phyloP scores from a whole-genome alignment of 345 rosid species.

The Adansonia digitata region DNA sequence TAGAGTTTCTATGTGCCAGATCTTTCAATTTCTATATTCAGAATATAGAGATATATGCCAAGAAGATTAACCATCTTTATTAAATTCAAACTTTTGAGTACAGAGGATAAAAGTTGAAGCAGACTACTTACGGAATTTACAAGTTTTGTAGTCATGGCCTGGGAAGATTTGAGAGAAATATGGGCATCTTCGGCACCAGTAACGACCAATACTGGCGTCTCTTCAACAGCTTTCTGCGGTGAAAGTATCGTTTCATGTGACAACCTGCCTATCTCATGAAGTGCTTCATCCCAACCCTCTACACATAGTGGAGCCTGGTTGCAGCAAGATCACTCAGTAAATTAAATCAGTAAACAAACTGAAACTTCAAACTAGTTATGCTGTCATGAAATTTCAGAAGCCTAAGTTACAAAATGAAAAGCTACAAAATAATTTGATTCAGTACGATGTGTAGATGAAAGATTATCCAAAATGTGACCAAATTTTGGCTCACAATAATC shows the following conservation, averaged over 20 bases:
- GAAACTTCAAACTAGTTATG: neutral
- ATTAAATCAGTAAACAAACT: neutral
- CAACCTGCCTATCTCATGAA: slow-evolving; percentile 84
- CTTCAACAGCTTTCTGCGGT: slow-evolving; percentile 59
- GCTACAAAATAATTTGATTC: neutral
- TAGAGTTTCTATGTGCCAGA: neutral
- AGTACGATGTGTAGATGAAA: neutral
- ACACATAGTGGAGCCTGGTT: slow-evolving; percentile 72
- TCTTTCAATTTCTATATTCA: neutral
- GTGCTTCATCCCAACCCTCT: slow-evolving; percentile 98
- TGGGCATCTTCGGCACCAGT: slow-evolving; percentile 88
- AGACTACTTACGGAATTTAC: slow-evolving; percentile 77
- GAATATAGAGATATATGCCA: neutral
- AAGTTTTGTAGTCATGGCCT: slow-evolving; percentile 79
- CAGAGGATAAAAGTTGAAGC: neutral
- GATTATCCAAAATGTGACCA: neutral
- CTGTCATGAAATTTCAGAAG: neutral
- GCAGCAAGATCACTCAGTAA: slow-evolving; percentile 10
- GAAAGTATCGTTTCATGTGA: slow-evolving; percentile 76
- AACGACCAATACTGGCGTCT: slow-evolving; percentile 67
- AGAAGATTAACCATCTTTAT: neutral
- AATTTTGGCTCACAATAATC: neutral
- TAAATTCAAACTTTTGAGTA: neutral
- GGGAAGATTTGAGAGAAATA: slow-evolving; percentile 74
- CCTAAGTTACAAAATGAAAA: neutral